phyloP scores from a whole-genome alignment of 2,329 filamentous ascomycete species.

The Aspergillus neoniger region DNA sequence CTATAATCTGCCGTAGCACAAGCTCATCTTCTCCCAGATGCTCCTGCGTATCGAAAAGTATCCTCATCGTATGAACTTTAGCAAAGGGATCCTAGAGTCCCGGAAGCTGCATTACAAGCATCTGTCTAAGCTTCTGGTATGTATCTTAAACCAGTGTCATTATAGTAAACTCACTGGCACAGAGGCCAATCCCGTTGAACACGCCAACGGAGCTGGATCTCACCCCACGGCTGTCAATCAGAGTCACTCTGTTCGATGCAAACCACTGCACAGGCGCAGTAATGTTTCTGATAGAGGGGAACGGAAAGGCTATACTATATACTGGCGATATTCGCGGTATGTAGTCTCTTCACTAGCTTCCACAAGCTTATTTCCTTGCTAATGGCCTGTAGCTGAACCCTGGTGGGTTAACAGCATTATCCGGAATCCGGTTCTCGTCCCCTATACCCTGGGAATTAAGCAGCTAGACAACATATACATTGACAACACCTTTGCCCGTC shows the following conservation, averaged over 20 bases:
- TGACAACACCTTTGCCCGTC: slow-evolving; percentile 75
- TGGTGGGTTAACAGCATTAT: slow-evolving; percentile 80
- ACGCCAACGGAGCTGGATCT: slow-evolving; percentile 78
- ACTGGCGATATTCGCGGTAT: slow-evolving; percentile 78
- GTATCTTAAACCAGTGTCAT: no score
- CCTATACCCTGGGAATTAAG: slow-evolving; percentile 69
- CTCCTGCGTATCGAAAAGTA: slow-evolving; percentile 78
- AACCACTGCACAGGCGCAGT: slow-evolving; percentile 90
- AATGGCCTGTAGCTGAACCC: slow-evolving; percentile 58
- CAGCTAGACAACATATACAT: slow-evolving; percentile 80
- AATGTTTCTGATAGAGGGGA: slow-evolving; percentile 86
- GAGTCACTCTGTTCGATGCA: slow-evolving; percentile 83
- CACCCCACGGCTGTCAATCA: slow-evolving; percentile 65
- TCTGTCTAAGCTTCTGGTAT: slow-evolving; percentile 67
- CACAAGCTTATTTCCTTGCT: slow-evolving; percentile 3
- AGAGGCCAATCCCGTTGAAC: slow-evolving; percentile 79
- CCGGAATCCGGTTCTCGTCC: slow-evolving; percentile 71
- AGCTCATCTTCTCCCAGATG: slow-evolving; percentile 47
- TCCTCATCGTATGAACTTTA: slow-evolving; percentile 78
- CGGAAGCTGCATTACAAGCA: slow-evolving; percentile 75
- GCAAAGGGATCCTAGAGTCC: slow-evolving; percentile 73
- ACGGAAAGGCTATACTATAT: slow-evolving; percentile 74
- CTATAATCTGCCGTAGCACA: background rate
- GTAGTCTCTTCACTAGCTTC: background rate
- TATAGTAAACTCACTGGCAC: background rate